Conservation (phyloP, 73 alveolate species). For the Stentor coeruleus region DNA sequence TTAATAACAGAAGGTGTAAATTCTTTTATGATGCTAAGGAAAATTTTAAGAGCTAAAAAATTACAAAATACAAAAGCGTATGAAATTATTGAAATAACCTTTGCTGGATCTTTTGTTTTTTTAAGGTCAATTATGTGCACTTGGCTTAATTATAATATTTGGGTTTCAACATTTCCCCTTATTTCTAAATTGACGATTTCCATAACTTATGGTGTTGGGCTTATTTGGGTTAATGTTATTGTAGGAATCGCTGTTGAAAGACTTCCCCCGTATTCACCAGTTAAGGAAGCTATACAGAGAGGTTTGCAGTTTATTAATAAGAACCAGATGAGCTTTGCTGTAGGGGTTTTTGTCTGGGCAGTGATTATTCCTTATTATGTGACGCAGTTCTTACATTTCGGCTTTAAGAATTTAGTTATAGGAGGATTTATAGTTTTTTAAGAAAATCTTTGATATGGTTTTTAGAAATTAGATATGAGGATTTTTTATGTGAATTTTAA, state of each 20-base stretch:
- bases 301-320: neutral
- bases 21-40: conserved; percentile 10
- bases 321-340: neutral
- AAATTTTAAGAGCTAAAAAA: neutral
- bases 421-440: neutral
- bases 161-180: neutral
- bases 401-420: too few relatives aligned
- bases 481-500: too few relatives aligned
- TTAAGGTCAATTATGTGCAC: conserved; percentile 2
- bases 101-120: conserved; percentile 1
- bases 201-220: neutral
- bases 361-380: neutral
- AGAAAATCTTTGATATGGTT: too few relatives aligned
- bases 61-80: neutral
- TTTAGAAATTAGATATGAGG: too few relatives aligned
- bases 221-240: neutral
- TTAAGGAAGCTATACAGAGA: neutral
- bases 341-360: conserved; percentile 5
- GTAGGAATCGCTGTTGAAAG: neutral
- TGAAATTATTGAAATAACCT: neutral
- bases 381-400: neutral
- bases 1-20: conserved; percentile 4
- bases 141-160: neutral
- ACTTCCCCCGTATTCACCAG: neutral
- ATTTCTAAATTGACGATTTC: neutral